Conservation (phyloP, 2,329 filamentous ascomycete genomes). For the Fusarium coicis region DNA sequence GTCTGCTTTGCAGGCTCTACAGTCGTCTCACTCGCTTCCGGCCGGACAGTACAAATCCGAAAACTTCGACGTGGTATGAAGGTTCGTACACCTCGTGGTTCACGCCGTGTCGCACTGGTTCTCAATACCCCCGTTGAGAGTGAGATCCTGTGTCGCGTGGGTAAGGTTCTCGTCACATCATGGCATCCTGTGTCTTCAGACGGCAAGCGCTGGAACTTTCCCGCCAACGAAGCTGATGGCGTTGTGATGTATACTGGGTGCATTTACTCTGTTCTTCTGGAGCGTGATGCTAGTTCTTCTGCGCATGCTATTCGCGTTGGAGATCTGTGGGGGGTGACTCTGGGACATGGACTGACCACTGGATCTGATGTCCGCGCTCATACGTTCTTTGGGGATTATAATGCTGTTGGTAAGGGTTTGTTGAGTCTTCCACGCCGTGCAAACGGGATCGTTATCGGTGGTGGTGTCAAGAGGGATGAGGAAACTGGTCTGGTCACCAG, state of each 20-base stretch:
- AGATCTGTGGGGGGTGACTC: slow-evolving; percentile 64
- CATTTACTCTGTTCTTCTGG: slow-evolving; percentile 68
- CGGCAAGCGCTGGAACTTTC: slow-evolving; percentile 59
- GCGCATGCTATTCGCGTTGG: slow-evolving; percentile 63
- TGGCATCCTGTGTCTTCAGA: slow-evolving; percentile 67
- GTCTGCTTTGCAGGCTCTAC: slow-evolving; percentile 66
- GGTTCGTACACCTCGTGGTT: slow-evolving; percentile 62
- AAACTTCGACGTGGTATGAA: slow-evolving; percentile 57
- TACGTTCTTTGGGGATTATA: slow-evolving; percentile 65
- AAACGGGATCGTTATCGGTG: slow-evolving; percentile 57
- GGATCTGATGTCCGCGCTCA: slow-evolving; percentile 57
- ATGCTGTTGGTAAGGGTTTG: slow-evolving; percentile 54
- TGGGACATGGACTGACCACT: slow-evolving; percentile 65
- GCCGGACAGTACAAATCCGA: slow-evolving; percentile 53
- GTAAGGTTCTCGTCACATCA: slow-evolving; percentile 62
- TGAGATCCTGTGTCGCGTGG: slow-evolving; percentile 58
- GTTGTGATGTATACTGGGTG: slow-evolving; percentile 58
- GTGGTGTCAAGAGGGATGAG: slow-evolving; percentile 53
- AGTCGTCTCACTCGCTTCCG: slow-evolving; percentile 57
- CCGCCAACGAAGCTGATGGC: slow-evolving; percentile 49
- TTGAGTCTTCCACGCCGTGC: slow-evolving; percentile 47
- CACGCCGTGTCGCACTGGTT: slow-evolving; percentile 60
- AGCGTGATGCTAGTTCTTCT: slow-evolving; percentile 54
- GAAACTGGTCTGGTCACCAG: slow-evolving; percentile 53
- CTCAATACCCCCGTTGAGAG: slow-evolving; percentile 59